phyloP scores from a whole-genome alignment of 2,329 filamentous ascomycete genomes.

The Cladosporium austrohemisphaericum region DNA sequence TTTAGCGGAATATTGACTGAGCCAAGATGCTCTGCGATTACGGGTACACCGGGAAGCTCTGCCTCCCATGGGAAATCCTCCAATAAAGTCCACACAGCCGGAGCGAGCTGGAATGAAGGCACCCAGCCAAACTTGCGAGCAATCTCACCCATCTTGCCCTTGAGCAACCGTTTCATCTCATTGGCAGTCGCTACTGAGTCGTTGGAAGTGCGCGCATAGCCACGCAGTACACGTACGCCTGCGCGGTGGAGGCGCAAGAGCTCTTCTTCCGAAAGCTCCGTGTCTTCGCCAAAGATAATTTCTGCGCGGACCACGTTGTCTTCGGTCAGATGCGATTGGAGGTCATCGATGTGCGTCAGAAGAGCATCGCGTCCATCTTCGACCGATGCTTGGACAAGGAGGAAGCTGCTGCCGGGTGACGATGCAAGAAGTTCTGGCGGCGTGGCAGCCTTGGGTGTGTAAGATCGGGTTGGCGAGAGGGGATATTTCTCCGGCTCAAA shows the following conservation, averaged over 20 bases:
- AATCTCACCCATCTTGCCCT: background rate
- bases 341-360: background rate
- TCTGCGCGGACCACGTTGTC: background rate
- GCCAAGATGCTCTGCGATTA: slow-evolving; percentile 3
- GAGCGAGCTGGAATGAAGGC: background rate
- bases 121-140: background rate
- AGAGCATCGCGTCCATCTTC: background rate
- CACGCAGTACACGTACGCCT: background rate
- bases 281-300: slow-evolving; percentile 2
- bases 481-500: background rate
- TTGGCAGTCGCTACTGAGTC: background rate
- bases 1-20: slow-evolving; percentile 1
- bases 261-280: background rate
- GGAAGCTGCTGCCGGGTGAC: background rate
- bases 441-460: background rate
- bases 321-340: background rate
- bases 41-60: background rate
- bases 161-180: background rate
- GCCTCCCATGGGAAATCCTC: background rate
- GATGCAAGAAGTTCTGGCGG: background rate
- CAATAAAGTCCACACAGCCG: background rate
- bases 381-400: slow-evolving; percentile 2
- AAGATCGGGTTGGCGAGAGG: background rate
- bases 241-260: background rate
- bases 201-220: background rate